These are phyloP conservation scores for Nannochloropsis gaditana DNA, from an alignment of 108 stramenopile species.

Conservation along the genomic window DNA sequence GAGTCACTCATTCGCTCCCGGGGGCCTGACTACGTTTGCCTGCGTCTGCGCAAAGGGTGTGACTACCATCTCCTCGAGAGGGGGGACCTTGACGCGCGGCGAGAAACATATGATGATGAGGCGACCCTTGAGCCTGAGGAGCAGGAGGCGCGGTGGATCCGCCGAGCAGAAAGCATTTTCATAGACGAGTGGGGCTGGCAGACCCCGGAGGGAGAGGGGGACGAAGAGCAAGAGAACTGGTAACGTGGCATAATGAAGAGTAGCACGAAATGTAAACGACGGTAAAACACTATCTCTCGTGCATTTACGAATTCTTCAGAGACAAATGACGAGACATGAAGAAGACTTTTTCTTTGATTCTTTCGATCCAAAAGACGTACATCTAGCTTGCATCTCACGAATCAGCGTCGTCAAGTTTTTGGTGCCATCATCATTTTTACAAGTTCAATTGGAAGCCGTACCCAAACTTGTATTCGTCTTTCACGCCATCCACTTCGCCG, in stretches of 20 bases:
- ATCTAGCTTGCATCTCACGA: no score
- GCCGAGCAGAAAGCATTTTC: background rate
- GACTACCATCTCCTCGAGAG: background rate
- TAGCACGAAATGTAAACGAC: background rate
- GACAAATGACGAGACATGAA: no score
- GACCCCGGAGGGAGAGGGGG: background rate
- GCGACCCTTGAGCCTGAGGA: background rate
- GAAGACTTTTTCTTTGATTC: no score
- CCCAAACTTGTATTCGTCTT: slow-evolving; percentile 15
- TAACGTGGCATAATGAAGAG: background rate
- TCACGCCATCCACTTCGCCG: background rate
- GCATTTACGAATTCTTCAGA: no score
- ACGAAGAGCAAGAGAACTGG: background rate
- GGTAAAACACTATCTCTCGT: no score
- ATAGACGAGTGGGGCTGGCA: background rate
- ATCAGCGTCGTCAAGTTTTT: no score
- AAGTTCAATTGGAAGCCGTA: slow-evolving; percentile 3
- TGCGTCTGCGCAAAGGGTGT: slow-evolving; percentile 1
- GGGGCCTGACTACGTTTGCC: background rate
- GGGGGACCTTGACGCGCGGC: background rate
- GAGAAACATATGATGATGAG: background rate
- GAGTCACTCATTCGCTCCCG: slow-evolving; percentile 17
- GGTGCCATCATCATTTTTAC: background rate
- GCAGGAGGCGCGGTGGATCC: background rate
- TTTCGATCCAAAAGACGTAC: no score